Conservation (phyloP, 2,329 filamentous ascomycete species). For the Rutstroemia sp. region DNA sequence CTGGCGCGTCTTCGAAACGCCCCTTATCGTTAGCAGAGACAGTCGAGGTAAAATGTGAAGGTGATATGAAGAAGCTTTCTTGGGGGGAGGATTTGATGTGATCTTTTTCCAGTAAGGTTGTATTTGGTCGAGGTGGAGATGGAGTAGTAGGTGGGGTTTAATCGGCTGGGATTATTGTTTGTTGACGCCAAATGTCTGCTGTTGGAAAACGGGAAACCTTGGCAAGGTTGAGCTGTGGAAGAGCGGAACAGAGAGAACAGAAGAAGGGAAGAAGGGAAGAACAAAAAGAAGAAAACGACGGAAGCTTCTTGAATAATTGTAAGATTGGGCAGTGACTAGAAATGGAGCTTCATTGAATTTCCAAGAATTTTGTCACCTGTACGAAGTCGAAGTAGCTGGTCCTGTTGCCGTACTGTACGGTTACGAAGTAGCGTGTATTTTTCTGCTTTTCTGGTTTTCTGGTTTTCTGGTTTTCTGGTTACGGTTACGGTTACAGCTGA, state of each 20-base stretch:
- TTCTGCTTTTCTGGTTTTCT: background rate
- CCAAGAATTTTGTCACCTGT: no score
- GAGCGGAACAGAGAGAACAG: no score
- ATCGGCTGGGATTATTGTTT: slow-evolving; percentile 9
- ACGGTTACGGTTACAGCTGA: background rate
- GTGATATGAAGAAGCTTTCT: background rate
- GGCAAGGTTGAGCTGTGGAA: slow-evolving; percentile 4
- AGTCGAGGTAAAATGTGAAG: background rate
- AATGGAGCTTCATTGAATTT: no score
- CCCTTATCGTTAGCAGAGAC: background rate
- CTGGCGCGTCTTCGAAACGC: background rate
- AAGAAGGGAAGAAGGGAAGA: no score
- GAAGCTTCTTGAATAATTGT: no score
- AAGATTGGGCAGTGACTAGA: no score
- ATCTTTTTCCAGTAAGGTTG: slow-evolving; percentile 4
- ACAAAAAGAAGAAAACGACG: no score
- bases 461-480: background rate
- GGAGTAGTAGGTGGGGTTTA: slow-evolving; percentile 5
- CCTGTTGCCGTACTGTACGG: no score
- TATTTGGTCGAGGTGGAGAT: slow-evolving; percentile 9
- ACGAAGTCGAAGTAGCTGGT: no score
- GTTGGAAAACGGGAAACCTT: slow-evolving; percentile 4
- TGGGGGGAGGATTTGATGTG: background rate
- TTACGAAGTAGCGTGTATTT: background rate
- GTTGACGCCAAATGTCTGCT: slow-evolving; percentile 6